These are phyloP conservation scores for Conticribra guillardii DNA, from an alignment of 108 stramenopile genomes.

Conservation along the genomic window DNA sequence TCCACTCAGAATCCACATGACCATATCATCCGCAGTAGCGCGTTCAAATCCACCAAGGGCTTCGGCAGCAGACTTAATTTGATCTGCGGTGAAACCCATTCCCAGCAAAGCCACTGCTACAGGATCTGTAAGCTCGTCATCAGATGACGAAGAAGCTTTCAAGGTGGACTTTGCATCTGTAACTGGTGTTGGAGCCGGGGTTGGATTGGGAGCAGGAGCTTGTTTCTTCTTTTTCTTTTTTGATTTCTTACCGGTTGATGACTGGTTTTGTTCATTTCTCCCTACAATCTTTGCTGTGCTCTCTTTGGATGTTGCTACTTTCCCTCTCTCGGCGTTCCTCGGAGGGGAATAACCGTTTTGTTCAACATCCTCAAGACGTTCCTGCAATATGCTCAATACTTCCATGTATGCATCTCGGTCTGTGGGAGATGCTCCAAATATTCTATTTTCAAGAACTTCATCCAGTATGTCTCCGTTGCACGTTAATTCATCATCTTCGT, in stretches of 20 bases:
- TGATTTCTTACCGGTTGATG: slow-evolving; percentile 35
- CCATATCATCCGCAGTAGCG: slow-evolving; percentile 82
- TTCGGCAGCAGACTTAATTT: slow-evolving; percentile 65
- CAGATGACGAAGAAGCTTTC: slow-evolving; percentile 8
- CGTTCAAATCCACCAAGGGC: slow-evolving; percentile 79
- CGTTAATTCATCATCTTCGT: slow-evolving; percentile 52
- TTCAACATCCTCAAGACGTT: slow-evolving; percentile 59
- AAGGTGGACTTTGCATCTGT: slow-evolving; percentile 13
- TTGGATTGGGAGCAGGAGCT: slow-evolving; percentile 13
- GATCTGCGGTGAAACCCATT: slow-evolving; percentile 81
- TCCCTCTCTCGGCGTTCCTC: slow-evolving; percentile 11
- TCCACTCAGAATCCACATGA: slow-evolving; percentile 79
- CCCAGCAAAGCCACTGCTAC: slow-evolving; percentile 71
- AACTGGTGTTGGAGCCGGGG: neutral
- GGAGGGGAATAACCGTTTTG: slow-evolving; percentile 63
- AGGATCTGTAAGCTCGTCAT: slow-evolving; percentile 57
- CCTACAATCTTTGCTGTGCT: neutral
- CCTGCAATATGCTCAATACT: slow-evolving; percentile 40
- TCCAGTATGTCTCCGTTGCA: slow-evolving; percentile 64
- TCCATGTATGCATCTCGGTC: slow-evolving; percentile 49
- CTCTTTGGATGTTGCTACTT: slow-evolving; percentile 5
- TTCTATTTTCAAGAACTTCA: slow-evolving; percentile 54
- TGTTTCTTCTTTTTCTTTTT: slow-evolving; percentile 66
- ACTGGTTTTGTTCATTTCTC: neutral
- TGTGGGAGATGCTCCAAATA: slow-evolving; percentile 32